Evolutionary conservation across 192 early-diverging fungal genomes (phyloP), one percentile per base, ranked within the genome.

Genomic region (Backusella tuberculispora): DNA sequence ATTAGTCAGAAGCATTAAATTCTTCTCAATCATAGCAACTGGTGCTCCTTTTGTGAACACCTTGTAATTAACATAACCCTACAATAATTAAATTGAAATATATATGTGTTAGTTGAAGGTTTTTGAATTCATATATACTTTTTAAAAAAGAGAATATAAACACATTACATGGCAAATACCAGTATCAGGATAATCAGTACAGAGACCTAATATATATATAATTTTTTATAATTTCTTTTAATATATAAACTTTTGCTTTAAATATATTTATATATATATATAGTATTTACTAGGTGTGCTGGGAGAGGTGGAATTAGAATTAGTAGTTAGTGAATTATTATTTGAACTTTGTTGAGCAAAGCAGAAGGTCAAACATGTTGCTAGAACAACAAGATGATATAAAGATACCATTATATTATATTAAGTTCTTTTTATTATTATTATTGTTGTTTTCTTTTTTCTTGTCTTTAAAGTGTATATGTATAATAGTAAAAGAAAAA

Each of bases 21-120:
- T 45, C 34, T 48, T 37, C 47, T 71, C 69, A 19, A 71, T 71
- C 66, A 67, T 67, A 19, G 40, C 40, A 67, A 67, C 38, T 67
- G 66, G 66, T 21, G 66, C 66, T 38, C 66, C 66, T 43, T 67
- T 67, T 21, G 66, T 67, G n/a, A 67, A 67, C 6, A 67, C 66
- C 19, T 38, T 42, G 15, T 67, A 67, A 19, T 67, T 67, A 17
- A 67, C 66, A 12, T 21, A 67, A 40, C 66, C 66, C 66, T 67
- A 38, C 9, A 60, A 21, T 19, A 19, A 26, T 60, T 2, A 34
- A 34, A 34, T 34, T 34, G 29, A 34, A 34, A 34, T 34, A 34
- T 34, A 34, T 34, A 34, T 34, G 29, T 34, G 29, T 34, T 34
- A 34, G 29, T 34, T 34, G 29, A 34, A 34, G 29, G 29, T 34